Percentiles rank a stretch among this genome's conserved stretches.
These are phyloP conservation scores for Debaryomyces fabryi DNA, from an alignment of 1,139 yeast species.

Conservation along the genomic window DNA sequence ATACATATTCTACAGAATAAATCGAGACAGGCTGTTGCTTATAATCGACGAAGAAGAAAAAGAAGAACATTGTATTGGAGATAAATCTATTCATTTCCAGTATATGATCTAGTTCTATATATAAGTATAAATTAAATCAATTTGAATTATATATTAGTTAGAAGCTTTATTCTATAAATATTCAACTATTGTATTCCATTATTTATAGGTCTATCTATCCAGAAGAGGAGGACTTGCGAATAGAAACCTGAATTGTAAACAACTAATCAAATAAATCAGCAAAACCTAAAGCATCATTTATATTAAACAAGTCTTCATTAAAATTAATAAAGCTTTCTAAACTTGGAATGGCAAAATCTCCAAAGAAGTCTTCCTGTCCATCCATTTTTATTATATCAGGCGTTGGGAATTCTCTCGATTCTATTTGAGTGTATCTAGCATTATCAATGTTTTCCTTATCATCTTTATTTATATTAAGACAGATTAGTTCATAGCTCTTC, in stretches of 20 bases:
- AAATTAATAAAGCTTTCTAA: constrained; percentile 3
- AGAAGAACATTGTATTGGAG: not conserved
- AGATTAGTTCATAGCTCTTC: constrained; percentile 1
- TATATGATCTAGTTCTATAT: not conserved
- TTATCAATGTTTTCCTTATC: not conserved
- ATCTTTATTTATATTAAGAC: not conserved
- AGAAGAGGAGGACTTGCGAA: too few relatives aligned
- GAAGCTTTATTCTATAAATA: not conserved
- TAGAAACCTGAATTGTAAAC: too few relatives aligned
- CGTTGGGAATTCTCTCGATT: not conserved
- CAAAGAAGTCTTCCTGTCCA: not conserved
- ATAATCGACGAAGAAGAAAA: not conserved
- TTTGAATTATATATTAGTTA: not conserved
- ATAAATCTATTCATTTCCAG: constrained; percentile 4
- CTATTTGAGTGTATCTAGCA: not conserved
- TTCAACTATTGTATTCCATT: too few relatives aligned
- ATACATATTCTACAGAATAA: not conserved
- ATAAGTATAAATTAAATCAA: not conserved
- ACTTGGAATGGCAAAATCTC: not conserved
- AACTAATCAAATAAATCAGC: not conserved
- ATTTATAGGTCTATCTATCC: too few relatives aligned
- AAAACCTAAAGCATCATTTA: not conserved
- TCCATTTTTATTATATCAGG: not conserved
- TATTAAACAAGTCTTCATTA: constrained; percentile 4
- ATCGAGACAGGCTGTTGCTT: not conserved